These are phyloP conservation scores for Polychaeton citri DNA, from an alignment of 2,329 filamentous ascomycete species.

Conservation along the genomic window DNA sequence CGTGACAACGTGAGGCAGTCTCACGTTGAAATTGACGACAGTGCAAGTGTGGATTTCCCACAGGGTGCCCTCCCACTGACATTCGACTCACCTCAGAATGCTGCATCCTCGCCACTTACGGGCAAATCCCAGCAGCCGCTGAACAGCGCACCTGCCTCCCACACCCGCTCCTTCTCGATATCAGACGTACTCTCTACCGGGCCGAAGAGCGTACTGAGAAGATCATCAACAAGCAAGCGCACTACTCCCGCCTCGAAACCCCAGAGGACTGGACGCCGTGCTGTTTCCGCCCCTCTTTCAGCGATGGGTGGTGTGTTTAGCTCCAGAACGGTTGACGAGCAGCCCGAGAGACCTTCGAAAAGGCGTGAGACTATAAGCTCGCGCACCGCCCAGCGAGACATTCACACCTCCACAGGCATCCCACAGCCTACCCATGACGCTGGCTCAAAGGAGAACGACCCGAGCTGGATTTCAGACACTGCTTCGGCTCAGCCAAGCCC, in stretches of 20 bases:
- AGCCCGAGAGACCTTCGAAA: slow-evolving; percentile 21
- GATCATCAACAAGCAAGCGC: slow-evolving; percentile 23
- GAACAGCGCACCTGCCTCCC: slow-evolving; percentile 8
- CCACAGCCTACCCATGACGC: not conserved
- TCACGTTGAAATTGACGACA: slow-evolving; percentile 15
- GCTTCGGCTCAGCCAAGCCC: not conserved
- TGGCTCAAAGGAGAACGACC: not conserved
- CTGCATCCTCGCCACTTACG: slow-evolving; percentile 15
- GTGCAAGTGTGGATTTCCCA: slow-evolving; percentile 6
- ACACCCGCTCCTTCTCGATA: slow-evolving; percentile 38
- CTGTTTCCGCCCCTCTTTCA: slow-evolving; percentile 18
- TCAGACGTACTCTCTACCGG: slow-evolving; percentile 28
- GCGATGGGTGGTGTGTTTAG: slow-evolving; percentile 26
- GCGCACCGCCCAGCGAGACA: not conserved
- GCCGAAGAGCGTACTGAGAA: slow-evolving; percentile 24
- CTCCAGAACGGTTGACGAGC: slow-evolving; percentile 19
- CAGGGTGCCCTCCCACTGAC: not conserved
- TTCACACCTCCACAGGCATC: not conserved
- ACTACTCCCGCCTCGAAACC: slow-evolving; percentile 14
- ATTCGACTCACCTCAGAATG: slow-evolving; percentile 7
- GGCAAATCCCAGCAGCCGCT: not conserved
- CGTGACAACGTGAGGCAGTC: slow-evolving; percentile 12
- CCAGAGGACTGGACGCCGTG: slow-evolving; percentile 11
- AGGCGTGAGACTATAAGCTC: slow-evolving; percentile 18
- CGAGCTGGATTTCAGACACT: not conserved